Percentiles rank a stretch among this genome's conserved stretches.
phyloP scores from a whole-genome alignment of 2,329 filamentous ascomycete genomes.

The Fusarium denticulatum region DNA sequence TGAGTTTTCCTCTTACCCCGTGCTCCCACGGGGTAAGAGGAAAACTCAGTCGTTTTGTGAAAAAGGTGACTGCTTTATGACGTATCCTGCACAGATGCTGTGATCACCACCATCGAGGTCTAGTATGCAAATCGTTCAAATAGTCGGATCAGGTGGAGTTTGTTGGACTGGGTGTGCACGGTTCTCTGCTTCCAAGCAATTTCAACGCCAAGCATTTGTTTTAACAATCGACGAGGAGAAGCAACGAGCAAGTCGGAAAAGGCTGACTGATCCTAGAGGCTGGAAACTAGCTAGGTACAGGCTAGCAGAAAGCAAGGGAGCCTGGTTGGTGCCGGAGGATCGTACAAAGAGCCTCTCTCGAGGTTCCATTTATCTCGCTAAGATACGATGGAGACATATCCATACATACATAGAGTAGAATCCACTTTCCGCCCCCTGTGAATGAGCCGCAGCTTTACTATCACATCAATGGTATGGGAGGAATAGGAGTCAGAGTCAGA shows the following conservation, averaged over 20 bases:
- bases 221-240: not conserved
- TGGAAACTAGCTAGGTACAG: not conserved
- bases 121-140: slow-evolving; percentile 34
- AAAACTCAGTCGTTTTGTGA: not conserved
- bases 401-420: slow-evolving; percentile 1
- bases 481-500: slow-evolving; percentile 2
- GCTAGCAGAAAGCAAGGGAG: slow-evolving; percentile 2
- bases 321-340: slow-evolving; percentile 17
- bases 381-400: slow-evolving; percentile 4
- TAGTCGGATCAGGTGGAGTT: slow-evolving; percentile 22
- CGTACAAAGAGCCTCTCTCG: slow-evolving; percentile 34
- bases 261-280: not conserved
- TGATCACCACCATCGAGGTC: slow-evolving; percentile 27
- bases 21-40: not conserved
- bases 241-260: not conserved
- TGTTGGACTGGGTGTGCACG: slow-evolving; percentile 23
- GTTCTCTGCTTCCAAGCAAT: slow-evolving; percentile 13
- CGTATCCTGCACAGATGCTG: slow-evolving; percentile 27
- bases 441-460: slow-evolving; percentile 26
- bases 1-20: no score
- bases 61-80: slow-evolving; percentile 26
- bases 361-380: slow-evolving; percentile 3
- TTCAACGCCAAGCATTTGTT: slow-evolving; percentile 21
- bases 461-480: not conserved
- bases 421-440: slow-evolving; percentile 30